Percentiles rank a stretch among this genome's conserved stretches.
Evolutionary conservation across 805 yeast genomes (phyloP).

Genomic region (Cyberlindnera maclurae): DNA sequence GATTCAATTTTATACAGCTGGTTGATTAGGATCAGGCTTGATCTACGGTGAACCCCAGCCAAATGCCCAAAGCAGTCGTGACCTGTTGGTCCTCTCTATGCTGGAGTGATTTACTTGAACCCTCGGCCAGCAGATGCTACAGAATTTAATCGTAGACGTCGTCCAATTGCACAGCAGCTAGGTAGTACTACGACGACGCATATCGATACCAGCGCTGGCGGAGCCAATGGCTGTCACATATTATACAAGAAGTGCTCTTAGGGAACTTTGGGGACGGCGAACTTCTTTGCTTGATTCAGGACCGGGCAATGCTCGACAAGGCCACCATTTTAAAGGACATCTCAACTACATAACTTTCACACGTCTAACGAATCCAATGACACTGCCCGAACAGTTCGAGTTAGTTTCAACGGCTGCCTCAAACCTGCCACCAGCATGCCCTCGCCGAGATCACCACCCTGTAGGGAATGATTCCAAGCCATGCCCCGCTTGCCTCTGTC

Average conservation of each 20-base stretch:
- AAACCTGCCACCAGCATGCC: slow-evolving; percentile 9
- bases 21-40: no score
- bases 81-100: no score
- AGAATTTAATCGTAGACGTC: no score
- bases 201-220: no score
- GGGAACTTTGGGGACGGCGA: slow-evolving; percentile 3
- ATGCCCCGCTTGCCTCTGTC: slow-evolving; percentile 9
- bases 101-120: no score
- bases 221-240: no score
- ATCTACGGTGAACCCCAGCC: no score
- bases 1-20: background rate
- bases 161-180: no score
- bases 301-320: background rate
- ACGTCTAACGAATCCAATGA: slow-evolving; percentile 7
- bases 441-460: slow-evolving; percentile 12
- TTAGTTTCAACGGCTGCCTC: slow-evolving; percentile 6
- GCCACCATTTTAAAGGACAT: slow-evolving; percentile 5
- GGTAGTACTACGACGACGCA: no score
- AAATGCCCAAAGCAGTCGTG: no score
- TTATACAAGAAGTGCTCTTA: slow-evolving; percentile 6
- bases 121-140: no score
- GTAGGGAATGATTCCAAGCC: slow-evolving; percentile 16
- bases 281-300: background rate
- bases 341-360: slow-evolving; percentile 8
- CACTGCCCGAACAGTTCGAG: slow-evolving; percentile 1